A percentile compares a stretch with the other conserved stretches of the same genome.
phyloP scores from a whole-genome alignment of 108 stramenopile genomes.

The Skeletonema potamos region DNA sequence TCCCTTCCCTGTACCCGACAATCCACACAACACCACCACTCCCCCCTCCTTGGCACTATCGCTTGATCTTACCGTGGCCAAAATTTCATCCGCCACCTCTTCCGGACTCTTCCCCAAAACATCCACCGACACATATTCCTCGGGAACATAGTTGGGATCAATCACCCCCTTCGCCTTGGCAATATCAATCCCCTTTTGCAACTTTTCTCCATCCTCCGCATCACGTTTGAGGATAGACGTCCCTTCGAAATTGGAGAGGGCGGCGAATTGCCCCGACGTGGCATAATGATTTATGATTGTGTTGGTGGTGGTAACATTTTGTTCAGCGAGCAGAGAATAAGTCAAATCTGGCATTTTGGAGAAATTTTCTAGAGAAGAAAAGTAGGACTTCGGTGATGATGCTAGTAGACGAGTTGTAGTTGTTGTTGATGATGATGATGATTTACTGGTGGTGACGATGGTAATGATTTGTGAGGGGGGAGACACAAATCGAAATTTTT shows the following conservation, averaged over 20 bases:
- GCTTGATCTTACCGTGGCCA: slow-evolving; percentile 16
- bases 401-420: background rate
- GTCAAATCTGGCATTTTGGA: slow-evolving; percentile 17
- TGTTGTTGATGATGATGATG: too few species aligned
- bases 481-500: background rate
- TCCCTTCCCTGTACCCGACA: slow-evolving; percentile 88
- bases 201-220: slow-evolving; percentile 73
- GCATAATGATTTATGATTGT: slow-evolving; percentile 67
- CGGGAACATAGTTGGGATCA: slow-evolving; percentile 71
- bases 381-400: background rate
- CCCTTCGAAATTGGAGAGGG: slow-evolving; percentile 57
- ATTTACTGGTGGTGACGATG: background rate
- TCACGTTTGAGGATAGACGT: slow-evolving; percentile 67
- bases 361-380: background rate
- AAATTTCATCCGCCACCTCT: slow-evolving; percentile 69
- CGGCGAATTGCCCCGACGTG: slow-evolving; percentile 34
- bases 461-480: background rate
- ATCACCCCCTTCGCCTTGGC: slow-evolving; percentile 85
- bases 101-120: slow-evolving; percentile 84
- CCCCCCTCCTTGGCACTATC: slow-evolving; percentile 47
- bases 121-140: slow-evolving; percentile 78
- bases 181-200: slow-evolving; percentile 76
- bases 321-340: slow-evolving; percentile 48
- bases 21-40: slow-evolving; percentile 82
- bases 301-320: slow-evolving; percentile 83